Evolutionary conservation across 306 rosid species (phyloP), one percentile per base, ranked within the genome.

Genomic region (Medicago lupulina): DNA sequence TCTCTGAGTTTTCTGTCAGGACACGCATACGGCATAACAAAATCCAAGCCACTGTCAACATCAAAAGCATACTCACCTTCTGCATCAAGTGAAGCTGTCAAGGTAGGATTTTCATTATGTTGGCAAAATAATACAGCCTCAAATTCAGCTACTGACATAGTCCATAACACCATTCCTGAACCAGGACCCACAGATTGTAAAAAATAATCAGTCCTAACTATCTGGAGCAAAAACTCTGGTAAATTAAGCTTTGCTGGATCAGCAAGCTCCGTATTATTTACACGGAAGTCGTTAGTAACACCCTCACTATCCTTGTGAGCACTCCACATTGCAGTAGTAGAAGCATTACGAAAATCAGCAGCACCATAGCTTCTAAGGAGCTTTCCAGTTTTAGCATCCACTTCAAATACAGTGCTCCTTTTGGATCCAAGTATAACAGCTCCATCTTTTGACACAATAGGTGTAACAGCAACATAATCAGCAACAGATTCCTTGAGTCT

Each of bases 381-480:
- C 76, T 66, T 79, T 50, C 98, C 98, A 51, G 86, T 83, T 83
- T 57, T 47, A 66, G 83, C 91, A 71, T 89, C 91, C 49, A 93
- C 82, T 80, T 88, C 96, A 85, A 88, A 88, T 46, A 89, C 84
- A 40, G 87, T 85, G 67, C 80, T 82, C 67, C 64, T 81, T 85
- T 82, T 91, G 64, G 93, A 89, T 75, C 98, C 98, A 81, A 86
- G 88, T 38, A 83, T 93, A 63, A 91, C 89, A 12, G 86, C 86
- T 71, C 98, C 93, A 68, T 93, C 92, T 66, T 93, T 95, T 53
- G 82, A 78, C 28, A 78, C 54, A 23, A 75, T 67, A 18, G 98
- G 98, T 1, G 89, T 84, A 50, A 36, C 83, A 36, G 80, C 82
- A 50, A 91, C 82, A 79, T 82, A 88, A 3, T 93, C 92, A n/a